These are phyloP conservation scores for Platanthera guangdongensis DNA, from an alignment of 106 monocot species.

Conservation along the genomic window DNA sequence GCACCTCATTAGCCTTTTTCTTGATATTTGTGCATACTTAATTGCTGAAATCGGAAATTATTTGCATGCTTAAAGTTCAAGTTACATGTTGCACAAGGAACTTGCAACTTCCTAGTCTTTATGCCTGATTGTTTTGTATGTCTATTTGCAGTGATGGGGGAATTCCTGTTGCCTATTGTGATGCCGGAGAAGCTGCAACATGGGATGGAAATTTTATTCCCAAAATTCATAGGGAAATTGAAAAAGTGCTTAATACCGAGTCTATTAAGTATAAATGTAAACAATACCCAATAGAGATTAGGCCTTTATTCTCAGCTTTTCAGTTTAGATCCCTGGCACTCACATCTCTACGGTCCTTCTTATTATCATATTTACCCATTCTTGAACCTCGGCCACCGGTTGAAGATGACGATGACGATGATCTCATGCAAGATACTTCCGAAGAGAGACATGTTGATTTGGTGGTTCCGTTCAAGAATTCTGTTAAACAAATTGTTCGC, in stretches of 20 bases:
- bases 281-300: constrained; percentile 63
- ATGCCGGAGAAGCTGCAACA: constrained; percentile 51
- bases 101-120: not conserved
- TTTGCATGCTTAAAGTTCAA: too few relatives aligned
- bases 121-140: not conserved
- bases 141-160: constrained; percentile 38
- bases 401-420: constrained; percentile 73
- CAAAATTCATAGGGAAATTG: constrained; percentile 13
- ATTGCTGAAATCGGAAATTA: too few relatives aligned
- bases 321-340: constrained; percentile 49
- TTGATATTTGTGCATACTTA: too few relatives aligned
- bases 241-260: constrained; percentile 2
- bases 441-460: constrained; percentile 52
- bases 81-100: not conserved
- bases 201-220: constrained; percentile 21
- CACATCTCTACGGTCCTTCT: constrained; percentile 73
- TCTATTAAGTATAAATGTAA: constrained; percentile 31
- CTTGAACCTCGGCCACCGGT: constrained; percentile 22
- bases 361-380: constrained; percentile 81
- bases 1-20: too few relatives aligned
- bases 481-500: constrained; percentile 81
- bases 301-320: constrained; percentile 86
- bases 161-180: constrained; percentile 55
- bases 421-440: constrained; percentile 27
- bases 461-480: constrained; percentile 71